Percentiles rank a stretch among this genome's conserved stretches.
Evolutionary conservation across 495 filamentous ascomycete genomes (phyloP).

Genomic region (Talaromyces adpressus): DNA sequence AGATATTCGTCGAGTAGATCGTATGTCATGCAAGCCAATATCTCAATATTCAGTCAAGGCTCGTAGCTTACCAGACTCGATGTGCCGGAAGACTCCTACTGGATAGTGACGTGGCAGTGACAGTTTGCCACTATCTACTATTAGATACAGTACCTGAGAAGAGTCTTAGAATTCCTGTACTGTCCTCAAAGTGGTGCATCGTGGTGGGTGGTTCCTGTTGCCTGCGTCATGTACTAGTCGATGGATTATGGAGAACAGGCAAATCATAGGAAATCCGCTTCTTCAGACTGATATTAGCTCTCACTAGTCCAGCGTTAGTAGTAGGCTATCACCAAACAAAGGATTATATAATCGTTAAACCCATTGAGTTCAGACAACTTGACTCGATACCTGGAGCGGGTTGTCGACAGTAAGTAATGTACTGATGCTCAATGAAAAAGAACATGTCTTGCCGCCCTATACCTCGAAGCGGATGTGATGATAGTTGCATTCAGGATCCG

Average conservation of each 20-base stretch:
- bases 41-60: not conserved
- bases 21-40: not conserved
- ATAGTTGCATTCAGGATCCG: not conserved
- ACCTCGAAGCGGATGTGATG: not conserved
- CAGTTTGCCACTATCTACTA: not conserved
- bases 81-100: not conserved
- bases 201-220: not conserved
- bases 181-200: not conserved
- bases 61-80: not conserved
- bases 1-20: not conserved
- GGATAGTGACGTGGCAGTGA: not conserved
- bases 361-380: not conserved
- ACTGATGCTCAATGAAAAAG: not conserved
- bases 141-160: not conserved
- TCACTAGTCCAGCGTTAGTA: not conserved
- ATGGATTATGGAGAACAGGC: not conserved
- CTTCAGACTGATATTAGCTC: not conserved
- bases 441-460: not conserved
- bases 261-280: not conserved
- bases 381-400: not conserved
- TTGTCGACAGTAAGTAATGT: not conserved
- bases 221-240: not conserved
- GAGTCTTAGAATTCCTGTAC: not conserved
- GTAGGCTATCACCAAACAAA: not conserved
- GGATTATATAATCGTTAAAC: not conserved